Evolutionary conservation across 495 filamentous ascomycete genomes (phyloP), one percentile per base, ranked within the genome.

Genomic region (Aspergillus saccharolyticus): DNA sequence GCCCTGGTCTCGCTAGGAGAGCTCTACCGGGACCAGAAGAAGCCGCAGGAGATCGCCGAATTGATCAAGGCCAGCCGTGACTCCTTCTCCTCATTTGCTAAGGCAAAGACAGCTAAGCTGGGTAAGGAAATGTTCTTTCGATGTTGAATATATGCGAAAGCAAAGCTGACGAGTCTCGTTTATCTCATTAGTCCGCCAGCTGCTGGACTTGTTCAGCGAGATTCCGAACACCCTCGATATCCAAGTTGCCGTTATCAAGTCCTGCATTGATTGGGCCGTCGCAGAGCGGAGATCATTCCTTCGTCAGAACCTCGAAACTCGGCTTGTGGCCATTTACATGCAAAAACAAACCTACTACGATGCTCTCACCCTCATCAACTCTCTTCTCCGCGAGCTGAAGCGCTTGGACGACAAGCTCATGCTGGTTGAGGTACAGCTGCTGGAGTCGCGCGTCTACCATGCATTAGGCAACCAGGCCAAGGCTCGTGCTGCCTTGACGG

Each of bases 221-320:
- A 96, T 97, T 61, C 94, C 94, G 48, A 89, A 96, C 72, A 92
- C 90, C 54, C 84, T 87, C 73, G 93, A 97, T 62, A 89, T 89
- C 72, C 94, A 97, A 76, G 87, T 92, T 64, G 76, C 88, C 71
- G 89, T 96, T 61, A 97, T 95, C 60, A 92, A 93, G 74, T 96
- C 91, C 66, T 97, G 91, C 78, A 97, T 99, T 81, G 94, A 97
- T 80, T 99, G 94, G 94, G 94, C 94, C 44, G 87, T 93, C 55
- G 86, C 90, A 42, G 91, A 97, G 74, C 85, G 89, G 52, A 87
- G 93, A 59, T 87, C 89, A 45, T 99, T 99, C 82, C 84, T 97
- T 49, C 91, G 94, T 53, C 94, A 99, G 78, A 94, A 93, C 74
- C 90, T 99, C 70, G 91, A 99, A 80, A 95, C 92, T 55, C 89